Percentiles rank a stretch among this genome's conserved stretches.
Evolutionary conservation across 441 rosid genomes (phyloP).

Genomic region (Gossypium gossypioides): DNA sequence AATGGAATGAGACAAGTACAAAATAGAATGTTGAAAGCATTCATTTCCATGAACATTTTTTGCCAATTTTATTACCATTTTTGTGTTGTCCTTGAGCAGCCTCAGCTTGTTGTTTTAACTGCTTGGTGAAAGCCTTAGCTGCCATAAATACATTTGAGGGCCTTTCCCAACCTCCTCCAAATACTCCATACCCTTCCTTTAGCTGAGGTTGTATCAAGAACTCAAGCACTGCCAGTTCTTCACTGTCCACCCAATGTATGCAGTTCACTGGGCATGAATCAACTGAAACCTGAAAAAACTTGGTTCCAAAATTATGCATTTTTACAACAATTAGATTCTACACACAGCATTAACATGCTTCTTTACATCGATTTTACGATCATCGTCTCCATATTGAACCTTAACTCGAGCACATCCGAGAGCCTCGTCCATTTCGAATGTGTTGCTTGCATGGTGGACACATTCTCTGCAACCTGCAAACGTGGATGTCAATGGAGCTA

Average conservation of each 20-base stretch:
- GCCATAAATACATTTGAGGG: slow-evolving; percentile 45
- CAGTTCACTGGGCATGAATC: slow-evolving; percentile 64
- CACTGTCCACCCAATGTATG: slow-evolving; percentile 47
- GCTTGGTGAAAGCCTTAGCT: slow-evolving; percentile 38
- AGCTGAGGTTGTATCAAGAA: slow-evolving; percentile 38
- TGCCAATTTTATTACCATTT: slow-evolving; percentile 19
- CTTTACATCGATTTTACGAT: slow-evolving; percentile 37
- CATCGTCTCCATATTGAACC: slow-evolving; percentile 32
- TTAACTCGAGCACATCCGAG: slow-evolving; percentile 30
- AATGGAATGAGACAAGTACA: too few species aligned
- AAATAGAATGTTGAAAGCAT: too few species aligned
- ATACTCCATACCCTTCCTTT: slow-evolving; percentile 43
- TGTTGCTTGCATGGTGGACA: slow-evolving; percentile 45
- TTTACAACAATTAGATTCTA: not conserved
- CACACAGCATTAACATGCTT: not conserved
- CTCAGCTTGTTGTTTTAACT: slow-evolving; percentile 25
- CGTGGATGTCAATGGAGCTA: not conserved
- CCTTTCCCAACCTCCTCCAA: slow-evolving; percentile 57
- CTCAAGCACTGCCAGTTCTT: slow-evolving; percentile 46
- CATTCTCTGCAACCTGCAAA: slow-evolving; percentile 57
- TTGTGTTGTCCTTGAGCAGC: slow-evolving; percentile 8
- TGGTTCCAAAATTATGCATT: not conserved
- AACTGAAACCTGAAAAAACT: slow-evolving; percentile 32
- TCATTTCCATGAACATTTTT: too few species aligned
- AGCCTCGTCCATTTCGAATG: slow-evolving; percentile 42